Evolutionary conservation across 495 filamentous ascomycete species (phyloP), one percentile per base, ranked within the genome.

Genomic region (Halenospora varia): DNA sequence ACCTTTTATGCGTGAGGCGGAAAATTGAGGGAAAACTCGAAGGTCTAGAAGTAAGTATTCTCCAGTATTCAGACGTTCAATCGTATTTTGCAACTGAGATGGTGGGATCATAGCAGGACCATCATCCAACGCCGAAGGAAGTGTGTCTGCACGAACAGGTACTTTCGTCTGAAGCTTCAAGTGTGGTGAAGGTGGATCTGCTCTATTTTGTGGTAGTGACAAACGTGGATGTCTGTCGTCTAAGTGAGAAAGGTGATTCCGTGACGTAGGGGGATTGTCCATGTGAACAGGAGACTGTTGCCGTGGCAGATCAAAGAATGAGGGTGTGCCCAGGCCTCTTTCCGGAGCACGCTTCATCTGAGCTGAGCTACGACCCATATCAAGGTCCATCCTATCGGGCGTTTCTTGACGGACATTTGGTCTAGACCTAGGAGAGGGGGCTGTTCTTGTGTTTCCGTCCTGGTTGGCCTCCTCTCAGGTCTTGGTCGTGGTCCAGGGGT

Each of bases 31-130:
- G 57, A 86, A 91, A 6, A 94, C 90, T 18, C 94, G 84, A 25
- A 98, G 80, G 71, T 98, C 94, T n/a, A 98, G 70, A 2, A 98
- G 62, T 51, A 98, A 73, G 3, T 88, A 67, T 19, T 87, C 77
- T 13, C 83, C 72, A 3, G 72, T 70, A 10, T 73, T 68, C 10
- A 75, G 62, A 10, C 74, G 72, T 50, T 82, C 71, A n/a, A 97
- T 66, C 19, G 96, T 68, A 35, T 85, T 82, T 48, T 82, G 81
- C 11, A 93, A 77, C 24, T 86, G 77, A 18, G 82, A 76, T 11
- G 83, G 74, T 0, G 83, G 76, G 25, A 96, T 80, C 75, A 92
- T 73, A 19, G 62, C 60, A 0, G 81, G 78, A 6, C 68, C 72
- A 29, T 73, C 72, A 40, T 80, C 79, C 11, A 78, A 57, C 24